Conservation (phyloP, 768 basidiomycete genomes). For the Pisolithus marmoratus region DNA sequence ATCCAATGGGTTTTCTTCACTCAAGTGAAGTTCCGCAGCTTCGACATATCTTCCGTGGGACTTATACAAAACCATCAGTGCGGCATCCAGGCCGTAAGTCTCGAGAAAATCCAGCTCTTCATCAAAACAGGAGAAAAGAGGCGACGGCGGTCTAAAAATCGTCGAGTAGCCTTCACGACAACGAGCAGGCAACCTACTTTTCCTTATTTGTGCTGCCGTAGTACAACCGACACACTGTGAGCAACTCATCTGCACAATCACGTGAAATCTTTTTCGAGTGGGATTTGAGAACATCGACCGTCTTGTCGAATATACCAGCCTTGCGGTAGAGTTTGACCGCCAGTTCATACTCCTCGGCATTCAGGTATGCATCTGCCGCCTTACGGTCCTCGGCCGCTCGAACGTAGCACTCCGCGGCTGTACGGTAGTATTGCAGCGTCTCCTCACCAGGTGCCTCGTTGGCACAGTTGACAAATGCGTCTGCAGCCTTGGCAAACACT, state of each 20-base stretch:
- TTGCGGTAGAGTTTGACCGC: constrained; percentile 48
- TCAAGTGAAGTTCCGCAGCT: constrained; percentile 47
- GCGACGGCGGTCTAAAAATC: constrained; percentile 37
- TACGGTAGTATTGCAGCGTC: constrained; percentile 32
- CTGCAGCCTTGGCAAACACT: constrained; percentile 42
- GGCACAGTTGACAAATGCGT: constrained; percentile 43
- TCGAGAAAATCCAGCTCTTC: constrained; percentile 54
- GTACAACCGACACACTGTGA: constrained; percentile 38
- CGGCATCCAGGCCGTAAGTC: constrained; percentile 44
- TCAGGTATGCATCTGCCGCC: constrained; percentile 42
- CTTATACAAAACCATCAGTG: constrained; percentile 41
- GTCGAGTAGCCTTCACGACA: constrained; percentile 1
- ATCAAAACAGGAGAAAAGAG: constrained; percentile 45
- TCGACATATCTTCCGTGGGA: constrained; percentile 37
- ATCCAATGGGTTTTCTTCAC: constrained; percentile 40
- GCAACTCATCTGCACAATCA: constrained; percentile 32
- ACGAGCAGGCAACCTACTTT: constrained; percentile 17
- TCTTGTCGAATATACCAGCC: constrained; percentile 47
- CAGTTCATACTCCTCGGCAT: constrained; percentile 37
- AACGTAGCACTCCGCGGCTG: constrained; percentile 44
- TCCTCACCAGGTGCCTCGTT: constrained; percentile 25
- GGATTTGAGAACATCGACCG: constrained; percentile 38
- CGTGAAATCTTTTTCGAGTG: constrained; percentile 28
- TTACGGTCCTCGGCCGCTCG: constrained; percentile 31
- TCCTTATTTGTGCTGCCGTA: constrained; percentile 34